phyloP scores from a whole-genome alignment of 2,329 filamentous ascomycete species.

The Ascochyta lentis region DNA sequence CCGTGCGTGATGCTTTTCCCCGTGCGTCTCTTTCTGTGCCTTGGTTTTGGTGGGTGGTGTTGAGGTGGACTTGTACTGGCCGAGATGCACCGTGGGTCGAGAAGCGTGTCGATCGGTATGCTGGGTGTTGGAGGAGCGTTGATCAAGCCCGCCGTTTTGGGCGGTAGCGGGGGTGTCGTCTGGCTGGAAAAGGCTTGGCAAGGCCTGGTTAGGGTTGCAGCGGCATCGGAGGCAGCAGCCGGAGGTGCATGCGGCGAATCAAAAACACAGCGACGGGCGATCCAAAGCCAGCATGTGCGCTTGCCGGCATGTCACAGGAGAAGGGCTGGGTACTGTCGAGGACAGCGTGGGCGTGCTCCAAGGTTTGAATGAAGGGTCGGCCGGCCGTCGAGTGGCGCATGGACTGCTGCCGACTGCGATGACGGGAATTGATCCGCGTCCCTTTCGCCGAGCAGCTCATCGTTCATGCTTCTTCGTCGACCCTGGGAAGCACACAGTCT shows the following conservation, averaged over 20 bases:
- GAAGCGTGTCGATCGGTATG: neutral
- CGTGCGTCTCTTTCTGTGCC: no score
- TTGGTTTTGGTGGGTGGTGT: neutral
- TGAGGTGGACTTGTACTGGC: neutral
- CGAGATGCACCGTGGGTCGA: neutral
- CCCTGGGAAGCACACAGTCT: neutral
- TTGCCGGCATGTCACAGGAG: neutral
- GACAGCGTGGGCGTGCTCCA: neutral
- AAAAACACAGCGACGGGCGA: neutral
- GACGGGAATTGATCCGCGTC: slow-evolving; percentile 16
- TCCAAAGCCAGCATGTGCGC: neutral
- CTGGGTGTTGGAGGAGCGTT: neutral
- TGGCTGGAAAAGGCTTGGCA: slow-evolving; percentile 4
- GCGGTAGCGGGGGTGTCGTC: slow-evolving; percentile 21
- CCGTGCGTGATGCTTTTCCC: no score
- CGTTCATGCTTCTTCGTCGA: neutral
- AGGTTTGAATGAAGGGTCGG: slow-evolving; percentile 4
- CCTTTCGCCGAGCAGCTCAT: slow-evolving; percentile 6
- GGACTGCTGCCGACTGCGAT: slow-evolving; percentile 8
- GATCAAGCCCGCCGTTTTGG: slow-evolving; percentile 14
- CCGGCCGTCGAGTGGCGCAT: slow-evolving; percentile 14
- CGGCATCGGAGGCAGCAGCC: slow-evolving; percentile 4
- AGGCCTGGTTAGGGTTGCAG: neutral
- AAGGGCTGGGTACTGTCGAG: neutral
- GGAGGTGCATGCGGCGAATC: slow-evolving; percentile 5